Evolutionary conservation across 208 protist species (phyloP), one percentile per base, ranked within the genome.

Genomic region (Acanthamoeba castellanii): DNA sequence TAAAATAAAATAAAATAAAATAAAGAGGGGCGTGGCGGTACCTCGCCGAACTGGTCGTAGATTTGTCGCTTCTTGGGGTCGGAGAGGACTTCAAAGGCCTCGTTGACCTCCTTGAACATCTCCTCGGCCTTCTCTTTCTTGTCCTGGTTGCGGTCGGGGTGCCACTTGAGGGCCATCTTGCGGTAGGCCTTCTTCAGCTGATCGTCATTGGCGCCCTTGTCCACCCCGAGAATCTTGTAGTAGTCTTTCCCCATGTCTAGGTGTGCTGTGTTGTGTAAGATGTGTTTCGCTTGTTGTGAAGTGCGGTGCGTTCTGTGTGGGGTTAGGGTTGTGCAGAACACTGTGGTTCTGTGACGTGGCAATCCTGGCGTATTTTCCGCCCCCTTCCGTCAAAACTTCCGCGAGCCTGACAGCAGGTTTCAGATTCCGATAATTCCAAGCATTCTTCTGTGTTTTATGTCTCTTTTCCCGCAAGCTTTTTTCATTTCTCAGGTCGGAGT

Each of bases 41-140:
- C 95, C 42, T 96, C 93, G 87, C 96, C 92, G 45, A 94, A 94
- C 66, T 66, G 81, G 52, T 97, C 94, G 42, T 96, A 96, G 45
- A 96, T 47, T 32, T 82, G 34, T 66, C 30, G 6, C 76, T 94
- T 94, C 25, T 94, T 94, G 34, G 47, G n/a, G 72, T 94, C 91
- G 37, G 52, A 57, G 52, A 96, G 95, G 30, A 96, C 94, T 30
- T 96, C 95, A 25, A 96, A 96, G 27, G 95, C 95, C 78, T 96
- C 96, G 34, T 52, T 70, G 5, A 96, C 57, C 47, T 96, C 70
- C 66, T 96, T 96, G 76, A 97, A 97, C 82, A 95, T 94, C 61
- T 96, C 92, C 74, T 96, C 95, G 13, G 96, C 96, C 30, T 89
- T 22, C 76, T 96, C 96, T 81, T 97, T 96, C 52, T 96, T 96